Evolutionary conservation across 1,139 yeast species (phyloP).

Genomic region (Geotrichum bryndzae): DNA sequence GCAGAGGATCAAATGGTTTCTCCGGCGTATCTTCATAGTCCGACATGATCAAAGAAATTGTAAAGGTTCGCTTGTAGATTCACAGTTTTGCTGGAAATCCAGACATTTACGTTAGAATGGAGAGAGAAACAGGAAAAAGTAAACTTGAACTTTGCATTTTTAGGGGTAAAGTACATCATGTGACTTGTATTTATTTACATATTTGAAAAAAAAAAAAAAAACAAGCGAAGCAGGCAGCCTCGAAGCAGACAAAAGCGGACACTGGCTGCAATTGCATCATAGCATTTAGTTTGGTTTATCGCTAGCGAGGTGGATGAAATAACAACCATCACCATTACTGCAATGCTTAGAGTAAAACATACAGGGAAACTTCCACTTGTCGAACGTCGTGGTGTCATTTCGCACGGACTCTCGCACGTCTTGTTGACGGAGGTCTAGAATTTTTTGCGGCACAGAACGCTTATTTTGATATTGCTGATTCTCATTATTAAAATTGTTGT

Average conservation of each 20-base stretch:
- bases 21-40: conserved; percentile 17
- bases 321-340: conserved; percentile 22
- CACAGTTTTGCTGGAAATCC: background rate
- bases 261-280: background rate
- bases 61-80: background rate
- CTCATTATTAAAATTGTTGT: background rate
- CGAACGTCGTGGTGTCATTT: conserved; percentile 18
- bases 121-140: background rate
- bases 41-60: background rate
- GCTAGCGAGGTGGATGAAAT: conserved; percentile 16
- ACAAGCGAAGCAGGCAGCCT: background rate
- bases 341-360: conserved; percentile 20
- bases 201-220: background rate
- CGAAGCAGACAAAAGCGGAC: background rate
- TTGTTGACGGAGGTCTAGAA: conserved; percentile 16
- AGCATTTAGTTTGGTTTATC: background rate
- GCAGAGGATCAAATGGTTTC: conserved; percentile 17
- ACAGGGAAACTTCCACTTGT: conserved; percentile 21
- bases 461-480: background rate
- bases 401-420: conserved; percentile 24
- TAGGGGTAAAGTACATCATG: background rate
- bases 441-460: conserved; percentile 2
- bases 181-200: background rate
- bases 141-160: background rate
- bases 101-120: background rate